Evolutionary conservation across 345 rosid genomes (phyloP).

Genomic region (Nephelium lappaceum): DNA sequence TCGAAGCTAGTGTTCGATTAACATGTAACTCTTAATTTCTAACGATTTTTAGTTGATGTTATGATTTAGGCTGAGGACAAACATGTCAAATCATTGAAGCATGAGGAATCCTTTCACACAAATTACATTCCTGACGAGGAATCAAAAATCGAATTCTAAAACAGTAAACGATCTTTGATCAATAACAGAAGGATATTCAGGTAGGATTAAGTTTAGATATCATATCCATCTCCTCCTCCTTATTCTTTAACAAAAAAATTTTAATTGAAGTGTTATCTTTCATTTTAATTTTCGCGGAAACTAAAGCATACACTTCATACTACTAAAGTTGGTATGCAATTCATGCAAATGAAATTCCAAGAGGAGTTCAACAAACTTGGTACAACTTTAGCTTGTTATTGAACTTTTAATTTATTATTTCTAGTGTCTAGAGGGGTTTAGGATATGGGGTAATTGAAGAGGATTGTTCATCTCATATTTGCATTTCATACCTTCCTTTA

Average conservation of each 20-base stretch:
- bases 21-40: not conserved
- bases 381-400: slow-evolving; percentile 29
- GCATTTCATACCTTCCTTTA: slow-evolving; percentile 17
- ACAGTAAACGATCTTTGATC: slow-evolving; percentile 62
- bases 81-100: slow-evolving; percentile 43
- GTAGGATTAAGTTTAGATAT: slow-evolving; percentile 32
- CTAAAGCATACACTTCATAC: slow-evolving; percentile 59
- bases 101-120: slow-evolving; percentile 48
- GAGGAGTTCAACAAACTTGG: slow-evolving; percentile 86
- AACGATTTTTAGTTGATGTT: slow-evolving; percentile 2
- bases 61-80: slow-evolving; percentile 60
- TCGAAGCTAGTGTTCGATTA: not conserved
- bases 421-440: no score
- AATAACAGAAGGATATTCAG: slow-evolving; percentile 72
- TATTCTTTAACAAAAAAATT: not conserved
- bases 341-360: slow-evolving; percentile 75
- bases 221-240: not conserved
- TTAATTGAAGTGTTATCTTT: slow-evolving; percentile 11
- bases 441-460: no score
- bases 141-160: slow-evolving; percentile 45
- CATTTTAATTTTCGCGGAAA: slow-evolving; percentile 49
- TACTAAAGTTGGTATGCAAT: slow-evolving; percentile 87
- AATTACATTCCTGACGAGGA: slow-evolving; percentile 48
- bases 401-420: slow-evolving; percentile 1
- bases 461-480: slow-evolving; percentile 7